phyloP scores from a whole-genome alignment of 345 rosid genomes.

The Lepidium africanum region DNA sequence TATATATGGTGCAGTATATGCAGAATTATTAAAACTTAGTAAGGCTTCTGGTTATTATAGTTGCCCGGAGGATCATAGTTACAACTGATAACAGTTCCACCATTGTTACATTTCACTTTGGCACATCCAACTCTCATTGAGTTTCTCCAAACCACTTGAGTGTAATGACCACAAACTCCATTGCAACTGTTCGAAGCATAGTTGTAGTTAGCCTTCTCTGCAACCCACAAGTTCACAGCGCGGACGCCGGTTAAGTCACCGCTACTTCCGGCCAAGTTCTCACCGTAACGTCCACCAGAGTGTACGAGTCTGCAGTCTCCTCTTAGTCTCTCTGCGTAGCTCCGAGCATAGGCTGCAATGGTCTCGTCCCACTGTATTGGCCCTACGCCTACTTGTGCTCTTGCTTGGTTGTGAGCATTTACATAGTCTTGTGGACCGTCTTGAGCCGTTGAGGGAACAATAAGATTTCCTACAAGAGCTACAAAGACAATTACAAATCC shows the following conservation, averaged over 20 bases:
- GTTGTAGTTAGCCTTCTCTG: slow-evolving; percentile 17
- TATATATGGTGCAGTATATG: not conserved
- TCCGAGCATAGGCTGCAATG: slow-evolving; percentile 3
- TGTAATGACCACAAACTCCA: slow-evolving; percentile 16
- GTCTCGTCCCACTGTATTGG: slow-evolving; percentile 10
- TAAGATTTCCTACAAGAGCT: slow-evolving; percentile 8
- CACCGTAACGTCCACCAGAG: slow-evolving; percentile 19
- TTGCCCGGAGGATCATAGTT: slow-evolving; percentile 13
- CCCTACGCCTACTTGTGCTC: slow-evolving; percentile 2
- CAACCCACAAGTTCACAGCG: slow-evolving; percentile 19
- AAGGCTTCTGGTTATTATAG: slow-evolving; percentile 16
- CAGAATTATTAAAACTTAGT: not conserved
- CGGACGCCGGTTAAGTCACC: not conserved
- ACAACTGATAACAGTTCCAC: slow-evolving; percentile 23
- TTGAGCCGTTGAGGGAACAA: slow-evolving; percentile 15
- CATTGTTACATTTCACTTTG: slow-evolving; percentile 16
- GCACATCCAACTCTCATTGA: slow-evolving; percentile 23
- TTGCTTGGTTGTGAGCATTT: slow-evolving; percentile 9
- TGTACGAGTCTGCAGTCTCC: slow-evolving; percentile 12
- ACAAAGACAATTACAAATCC: not conserved
- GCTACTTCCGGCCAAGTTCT: not conserved
- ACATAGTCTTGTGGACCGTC: slow-evolving; percentile 16
- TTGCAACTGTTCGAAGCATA: slow-evolving; percentile 6
- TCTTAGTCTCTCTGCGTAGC: slow-evolving; percentile 1
- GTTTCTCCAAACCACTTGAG: slow-evolving; percentile 26